Evolutionary conservation across 306 rosid species (phyloP), one percentile per base, ranked within the genome.

Genomic region (Fragaria ananassa): DNA sequence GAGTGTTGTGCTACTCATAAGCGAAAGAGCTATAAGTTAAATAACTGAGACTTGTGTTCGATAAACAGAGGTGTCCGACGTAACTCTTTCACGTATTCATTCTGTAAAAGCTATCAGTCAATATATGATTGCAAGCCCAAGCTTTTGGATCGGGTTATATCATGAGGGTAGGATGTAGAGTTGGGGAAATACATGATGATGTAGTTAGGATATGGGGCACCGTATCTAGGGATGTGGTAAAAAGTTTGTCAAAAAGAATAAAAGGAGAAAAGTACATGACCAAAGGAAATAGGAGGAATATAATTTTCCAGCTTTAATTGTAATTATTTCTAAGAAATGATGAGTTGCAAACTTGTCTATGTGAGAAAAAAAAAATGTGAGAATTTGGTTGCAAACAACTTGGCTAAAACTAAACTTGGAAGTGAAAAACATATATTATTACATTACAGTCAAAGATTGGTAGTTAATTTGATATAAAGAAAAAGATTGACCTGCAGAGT

Each of bases 201-300:
- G 76, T 54, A 56, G 51, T 23, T 12, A 45, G 12, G 70, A 65
- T 39, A 37, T n/a, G 71, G 42, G 46, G 71, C 71, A 66, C 29
- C 17, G 71, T 47, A 41, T 66, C 21, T 35, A 31, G 25, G 71
- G 71, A 37, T 66, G 10, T 66, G 71, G 71, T 66, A 9, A 17
- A 39, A 66, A 66, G 11, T 64, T 12, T 64, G 25, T 64, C 69
- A 35, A 64, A 64, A 64, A 64, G 45, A 35, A 17, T 2, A 29
- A 25, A 61, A 29, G 35, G 66, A 4, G 64, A 27, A 11, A 64
- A 18, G 17, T 63, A 17, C 69, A 8, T 6, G 69, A 63, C 41
- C 46, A 35, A 35, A 31, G 25, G 37, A 17, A 15, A 63, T 7
- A 5, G 31, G 41, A 10, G 29, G 67, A 62, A 62, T 10, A 62